These are phyloP conservation scores for Backusella morwellensis DNA, from an alignment of 192 early-diverging fungal species.

Conservation along the genomic window DNA sequence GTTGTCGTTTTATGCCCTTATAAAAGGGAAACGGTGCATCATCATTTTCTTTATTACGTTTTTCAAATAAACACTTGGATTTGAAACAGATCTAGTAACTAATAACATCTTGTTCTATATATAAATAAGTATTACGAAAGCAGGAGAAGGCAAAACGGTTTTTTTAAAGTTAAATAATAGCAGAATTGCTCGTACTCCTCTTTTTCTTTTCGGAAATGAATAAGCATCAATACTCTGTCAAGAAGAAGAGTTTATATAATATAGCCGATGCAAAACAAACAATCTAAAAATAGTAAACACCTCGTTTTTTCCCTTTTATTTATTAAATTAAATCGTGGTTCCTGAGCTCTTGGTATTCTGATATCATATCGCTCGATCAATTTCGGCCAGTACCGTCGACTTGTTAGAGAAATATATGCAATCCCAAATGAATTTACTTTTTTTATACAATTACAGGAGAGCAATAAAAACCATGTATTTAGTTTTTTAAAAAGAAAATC, in stretches of 20 bases:
- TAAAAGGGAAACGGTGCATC: neutral
- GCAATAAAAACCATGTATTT: too few species aligned
- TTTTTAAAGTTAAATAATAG: neutral
- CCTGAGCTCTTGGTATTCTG: constrained; percentile 49
- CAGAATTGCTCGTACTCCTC: neutral
- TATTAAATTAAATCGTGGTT: neutral
- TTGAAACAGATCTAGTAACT: neutral
- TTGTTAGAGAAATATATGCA: neutral
- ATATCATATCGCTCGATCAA: constrained; percentile 30
- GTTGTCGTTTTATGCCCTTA: too few species aligned
- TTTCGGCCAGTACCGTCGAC: neutral
- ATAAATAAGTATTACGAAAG: neutral
- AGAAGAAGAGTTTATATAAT: neutral
- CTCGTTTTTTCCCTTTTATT: neutral
- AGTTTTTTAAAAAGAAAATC: too few species aligned
- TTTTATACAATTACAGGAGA: neutral
- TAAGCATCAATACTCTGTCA: neutral
- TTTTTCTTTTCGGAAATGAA: neutral
- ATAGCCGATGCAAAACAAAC: constrained; percentile 5
- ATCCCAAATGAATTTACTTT: neutral
- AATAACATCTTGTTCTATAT: neutral
- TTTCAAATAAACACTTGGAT: too few species aligned
- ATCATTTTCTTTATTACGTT: neutral
- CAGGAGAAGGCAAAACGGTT: neutral
- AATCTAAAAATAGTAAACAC: neutral